Conservation (phyloP, 352 stramenopile genomes). For the Phytophthora sp. region DNA sequence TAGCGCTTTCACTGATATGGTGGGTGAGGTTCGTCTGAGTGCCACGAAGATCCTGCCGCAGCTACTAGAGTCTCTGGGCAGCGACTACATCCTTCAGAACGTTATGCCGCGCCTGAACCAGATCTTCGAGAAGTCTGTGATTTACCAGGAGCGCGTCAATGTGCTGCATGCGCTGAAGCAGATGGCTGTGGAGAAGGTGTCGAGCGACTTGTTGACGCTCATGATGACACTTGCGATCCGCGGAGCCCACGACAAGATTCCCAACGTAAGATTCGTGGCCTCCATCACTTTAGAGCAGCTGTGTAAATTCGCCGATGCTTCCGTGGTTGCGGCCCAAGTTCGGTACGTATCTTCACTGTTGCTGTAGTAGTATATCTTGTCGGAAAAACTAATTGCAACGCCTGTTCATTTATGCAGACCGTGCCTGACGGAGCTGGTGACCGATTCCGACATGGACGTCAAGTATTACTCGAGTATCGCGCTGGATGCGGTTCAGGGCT, state of each 20-base stretch:
- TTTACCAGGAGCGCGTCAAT: conserved; percentile 89
- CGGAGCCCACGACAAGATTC: conserved; percentile 84
- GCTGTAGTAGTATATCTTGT: background rate
- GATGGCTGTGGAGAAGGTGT: conserved; percentile 77
- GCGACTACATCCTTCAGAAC: conserved; percentile 86
- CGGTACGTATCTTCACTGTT: conserved; percentile 46
- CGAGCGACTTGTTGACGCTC: conserved; percentile 61
- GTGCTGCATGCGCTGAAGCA: conserved; percentile 81
- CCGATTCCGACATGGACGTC: conserved; percentile 83
- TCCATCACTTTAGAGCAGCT: conserved; percentile 87
- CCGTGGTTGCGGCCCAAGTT: conserved; percentile 74
- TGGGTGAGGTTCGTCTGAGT: conserved; percentile 95
- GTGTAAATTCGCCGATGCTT: conserved; percentile 79
- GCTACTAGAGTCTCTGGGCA: conserved; percentile 78
- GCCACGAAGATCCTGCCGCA: conserved; percentile 86
- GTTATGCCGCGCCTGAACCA: conserved; percentile 76
- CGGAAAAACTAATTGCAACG: conserved; percentile 5
- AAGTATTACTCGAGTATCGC: conserved; percentile 89
- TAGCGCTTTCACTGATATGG: conserved; percentile 92
- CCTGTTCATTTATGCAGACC: conserved; percentile 43
- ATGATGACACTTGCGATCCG: conserved; percentile 78
- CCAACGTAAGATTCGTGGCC: conserved; percentile 89
- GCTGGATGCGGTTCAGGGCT: conserved; percentile 76
- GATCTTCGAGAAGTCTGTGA: conserved; percentile 88
- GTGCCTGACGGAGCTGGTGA: conserved; percentile 77